Conservation (phyloP, 768 basidiomycete species). For the Crassisporium funariophilum region DNA sequence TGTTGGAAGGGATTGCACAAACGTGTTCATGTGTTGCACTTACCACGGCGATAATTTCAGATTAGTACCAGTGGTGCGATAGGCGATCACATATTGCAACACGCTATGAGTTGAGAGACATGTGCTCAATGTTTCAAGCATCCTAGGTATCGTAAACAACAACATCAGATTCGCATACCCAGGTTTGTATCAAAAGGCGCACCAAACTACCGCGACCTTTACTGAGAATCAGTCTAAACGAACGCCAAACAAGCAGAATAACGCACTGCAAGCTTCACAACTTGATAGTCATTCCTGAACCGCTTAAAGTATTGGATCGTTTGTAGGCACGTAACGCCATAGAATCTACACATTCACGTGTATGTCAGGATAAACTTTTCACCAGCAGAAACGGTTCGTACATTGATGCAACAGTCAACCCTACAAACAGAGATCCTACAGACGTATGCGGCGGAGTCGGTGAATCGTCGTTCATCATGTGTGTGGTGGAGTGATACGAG, state of each 20-base stretch:
- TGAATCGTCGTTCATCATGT: too few relatives aligned
- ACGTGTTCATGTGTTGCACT: too few relatives aligned
- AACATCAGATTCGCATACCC: neutral
- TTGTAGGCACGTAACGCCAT: slow-evolving; percentile 14
- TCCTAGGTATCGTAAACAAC: slow-evolving; percentile 2
- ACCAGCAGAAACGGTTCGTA: slow-evolving; percentile 1
- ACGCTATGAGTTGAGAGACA: slow-evolving; percentile 8
- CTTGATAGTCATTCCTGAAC: slow-evolving; percentile 1
- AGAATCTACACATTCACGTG: slow-evolving; percentile 2
- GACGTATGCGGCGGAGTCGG: slow-evolving; percentile 10
- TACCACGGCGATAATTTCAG: neutral
- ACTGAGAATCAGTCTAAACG: neutral
- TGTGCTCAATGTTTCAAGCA: slow-evolving; percentile 12
- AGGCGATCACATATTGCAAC: slow-evolving; percentile 1
- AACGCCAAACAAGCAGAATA: neutral
- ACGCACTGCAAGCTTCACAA: slow-evolving; percentile 3
- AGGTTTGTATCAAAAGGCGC: neutral
- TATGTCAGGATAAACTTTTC: neutral
- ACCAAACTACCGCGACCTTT: slow-evolving; percentile 5
- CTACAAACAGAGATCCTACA: slow-evolving; percentile 11
- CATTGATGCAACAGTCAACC: slow-evolving; percentile 7
- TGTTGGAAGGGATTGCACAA: too few relatives aligned
- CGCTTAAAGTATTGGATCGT: slow-evolving; percentile 12
- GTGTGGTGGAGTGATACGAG: too few relatives aligned
- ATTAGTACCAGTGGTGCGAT: neutral